A percentile compares a stretch with the other conserved stretches of the same genome.
Evolutionary conservation across 2,329 filamentous ascomycete species (phyloP).

Genomic region (Neocatenulostroma microsporum): DNA sequence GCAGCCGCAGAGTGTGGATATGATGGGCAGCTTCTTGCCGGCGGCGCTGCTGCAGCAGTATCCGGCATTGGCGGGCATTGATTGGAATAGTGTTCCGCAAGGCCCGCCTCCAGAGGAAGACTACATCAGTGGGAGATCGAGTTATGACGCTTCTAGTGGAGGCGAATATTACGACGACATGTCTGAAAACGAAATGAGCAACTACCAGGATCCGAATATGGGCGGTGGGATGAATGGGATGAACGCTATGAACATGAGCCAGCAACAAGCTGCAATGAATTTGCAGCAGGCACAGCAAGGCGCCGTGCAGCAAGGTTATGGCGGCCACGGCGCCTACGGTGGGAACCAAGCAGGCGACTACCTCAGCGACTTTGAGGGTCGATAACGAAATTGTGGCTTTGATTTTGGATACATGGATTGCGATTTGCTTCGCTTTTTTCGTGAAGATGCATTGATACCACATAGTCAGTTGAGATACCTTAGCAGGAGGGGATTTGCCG

Average conservation of each 20-base stretch:
- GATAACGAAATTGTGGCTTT: slow-evolving; percentile 13
- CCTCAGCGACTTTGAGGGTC: slow-evolving; percentile 28
- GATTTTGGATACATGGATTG: neutral
- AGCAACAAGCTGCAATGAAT: slow-evolving; percentile 10
- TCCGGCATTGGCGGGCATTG: slow-evolving; percentile 81
- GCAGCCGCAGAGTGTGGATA: slow-evolving; percentile 38
- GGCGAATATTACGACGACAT: slow-evolving; percentile 61
- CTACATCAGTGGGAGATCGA: slow-evolving; percentile 67
- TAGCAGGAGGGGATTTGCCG: no score
- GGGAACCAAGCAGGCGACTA: slow-evolving; percentile 19
- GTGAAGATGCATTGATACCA: slow-evolving; percentile 3
- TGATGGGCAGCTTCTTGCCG: slow-evolving; percentile 64
- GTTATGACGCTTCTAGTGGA: slow-evolving; percentile 68
- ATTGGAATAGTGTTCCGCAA: slow-evolving; percentile 72
- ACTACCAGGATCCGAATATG: slow-evolving; percentile 18
- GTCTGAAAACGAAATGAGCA: slow-evolving; percentile 47
- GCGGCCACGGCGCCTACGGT: slow-evolving; percentile 3
- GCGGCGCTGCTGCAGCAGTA: slow-evolving; percentile 85
- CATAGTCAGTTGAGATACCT: no score
- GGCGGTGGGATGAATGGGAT: slow-evolving; percentile 14
- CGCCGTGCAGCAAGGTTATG: slow-evolving; percentile 1
- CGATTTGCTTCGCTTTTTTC: neutral
- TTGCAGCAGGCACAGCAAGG: slow-evolving; percentile 10
- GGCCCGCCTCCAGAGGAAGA: slow-evolving; percentile 37
- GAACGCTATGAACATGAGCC: slow-evolving; percentile 17